Evolutionary conservation across 257 asterid genomes (phyloP).

Genomic region (Solanum okadae): DNA sequence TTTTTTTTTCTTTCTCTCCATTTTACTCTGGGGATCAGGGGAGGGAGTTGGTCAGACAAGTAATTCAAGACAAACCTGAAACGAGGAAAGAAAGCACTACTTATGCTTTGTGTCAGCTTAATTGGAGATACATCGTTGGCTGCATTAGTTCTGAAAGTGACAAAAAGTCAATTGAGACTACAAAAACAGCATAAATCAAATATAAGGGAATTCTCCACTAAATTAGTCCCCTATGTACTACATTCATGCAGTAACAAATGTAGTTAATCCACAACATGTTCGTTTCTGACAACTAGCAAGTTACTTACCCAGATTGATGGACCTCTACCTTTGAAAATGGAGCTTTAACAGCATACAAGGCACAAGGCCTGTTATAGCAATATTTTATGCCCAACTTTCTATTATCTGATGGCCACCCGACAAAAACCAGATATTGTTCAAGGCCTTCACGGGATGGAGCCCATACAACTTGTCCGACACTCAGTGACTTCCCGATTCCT

Average conservation of each 20-base stretch:
- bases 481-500: slow-evolving; percentile 53
- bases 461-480: slow-evolving; percentile 96
- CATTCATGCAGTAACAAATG: neutral
- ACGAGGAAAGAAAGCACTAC: slow-evolving; percentile 79
- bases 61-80: slow-evolving; percentile 50
- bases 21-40: neutral
- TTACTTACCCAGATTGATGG: slow-evolving; percentile 30
- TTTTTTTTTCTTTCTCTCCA: neutral
- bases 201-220: neutral
- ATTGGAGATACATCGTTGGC: slow-evolving; percentile 27
- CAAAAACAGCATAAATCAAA: neutral
- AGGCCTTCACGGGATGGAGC: slow-evolving; percentile 51
- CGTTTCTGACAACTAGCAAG: neutral
- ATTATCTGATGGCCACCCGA: slow-evolving; percentile 85
- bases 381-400: slow-evolving; percentile 81
- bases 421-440: slow-evolving; percentile 56
- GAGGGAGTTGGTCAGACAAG: neutral
- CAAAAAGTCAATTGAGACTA: neutral
- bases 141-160: slow-evolving; percentile 29
- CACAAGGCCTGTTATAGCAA: slow-evolving; percentile 88
- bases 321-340: slow-evolving; percentile 43
- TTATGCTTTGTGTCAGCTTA: slow-evolving; percentile 52
- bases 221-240: neutral
- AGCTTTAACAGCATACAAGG: slow-evolving; percentile 71
- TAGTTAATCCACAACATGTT: neutral